These are phyloP conservation scores for Leccinum insigne DNA, from an alignment of 1,284 basidiomycete genomes.

Conservation along the genomic window DNA sequence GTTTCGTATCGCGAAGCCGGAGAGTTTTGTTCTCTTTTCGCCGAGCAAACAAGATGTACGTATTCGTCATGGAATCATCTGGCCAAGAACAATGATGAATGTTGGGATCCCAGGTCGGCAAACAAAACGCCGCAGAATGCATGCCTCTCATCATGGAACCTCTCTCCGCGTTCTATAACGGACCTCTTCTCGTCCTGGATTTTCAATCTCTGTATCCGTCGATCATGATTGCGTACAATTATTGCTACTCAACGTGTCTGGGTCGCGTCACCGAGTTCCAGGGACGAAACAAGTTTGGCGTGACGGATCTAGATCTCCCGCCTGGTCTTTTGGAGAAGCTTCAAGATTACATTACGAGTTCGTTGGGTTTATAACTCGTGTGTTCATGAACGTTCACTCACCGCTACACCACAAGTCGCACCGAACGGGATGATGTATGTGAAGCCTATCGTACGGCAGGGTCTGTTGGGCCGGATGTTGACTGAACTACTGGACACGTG, in stretches of 20 bases:
- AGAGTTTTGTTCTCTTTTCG: slow-evolving; percentile 87
- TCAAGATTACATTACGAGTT: slow-evolving; percentile 75
- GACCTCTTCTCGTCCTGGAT: slow-evolving; percentile 74
- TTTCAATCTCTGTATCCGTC: slow-evolving; percentile 97
- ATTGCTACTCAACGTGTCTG: slow-evolving; percentile 97
- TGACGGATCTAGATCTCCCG: slow-evolving; percentile 73
- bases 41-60: slow-evolving; percentile 82
- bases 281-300: slow-evolving; percentile 87
- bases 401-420: slow-evolving; percentile 57
- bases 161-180: slow-evolving; percentile 88
- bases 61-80: slow-evolving; percentile 7
- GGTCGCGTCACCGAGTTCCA: slow-evolving; percentile 86
- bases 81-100: background rate
- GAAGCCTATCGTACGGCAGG: slow-evolving; percentile 82
- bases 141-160: slow-evolving; percentile 97
- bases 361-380: slow-evolving; percentile 20
- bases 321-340: slow-evolving; percentile 69
- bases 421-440: slow-evolving; percentile 97
- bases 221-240: slow-evolving; percentile 98
- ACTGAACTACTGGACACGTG: slow-evolving; percentile 93
- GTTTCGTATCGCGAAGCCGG: slow-evolving; percentile 98
- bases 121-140: slow-evolving; percentile 95
- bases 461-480: slow-evolving; percentile 90
- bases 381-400: slow-evolving; percentile 1
- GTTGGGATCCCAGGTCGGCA: slow-evolving; percentile 67